These are phyloP conservation scores for Fusarium sulawesiense DNA, from an alignment of 2,329 filamentous ascomycete genomes.

Conservation along the genomic window DNA sequence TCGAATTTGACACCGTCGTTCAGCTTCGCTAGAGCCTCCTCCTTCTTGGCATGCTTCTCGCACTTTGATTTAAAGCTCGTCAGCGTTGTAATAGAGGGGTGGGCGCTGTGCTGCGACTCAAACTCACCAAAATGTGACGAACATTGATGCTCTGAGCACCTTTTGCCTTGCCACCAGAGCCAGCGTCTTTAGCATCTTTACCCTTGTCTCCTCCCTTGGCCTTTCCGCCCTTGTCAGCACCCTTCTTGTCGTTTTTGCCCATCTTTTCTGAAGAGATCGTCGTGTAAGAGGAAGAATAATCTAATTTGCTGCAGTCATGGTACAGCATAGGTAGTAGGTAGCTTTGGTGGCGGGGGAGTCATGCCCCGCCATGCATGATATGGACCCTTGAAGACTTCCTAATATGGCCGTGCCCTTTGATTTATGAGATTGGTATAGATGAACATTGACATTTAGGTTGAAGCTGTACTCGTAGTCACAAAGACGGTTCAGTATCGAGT, in stretches of 20 bases:
- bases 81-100: conserved; percentile 8
- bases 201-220: conserved; percentile 34
- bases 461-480: background rate
- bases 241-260: conserved; percentile 57
- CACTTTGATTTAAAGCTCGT: conserved; percentile 58
- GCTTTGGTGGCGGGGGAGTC: conserved; percentile 26
- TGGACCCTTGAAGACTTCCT: conserved; percentile 28
- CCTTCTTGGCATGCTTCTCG: conserved; percentile 81
- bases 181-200: conserved; percentile 47
- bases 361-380: conserved; percentile 30
- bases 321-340: background rate
- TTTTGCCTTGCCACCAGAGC: conserved; percentile 56
- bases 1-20: conserved; percentile 77
- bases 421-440: background rate
- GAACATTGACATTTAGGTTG: background rate
- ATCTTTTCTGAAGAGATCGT: conserved; percentile 41
- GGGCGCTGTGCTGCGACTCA: background rate
- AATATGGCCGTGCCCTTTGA: background rate
- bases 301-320: background rate
- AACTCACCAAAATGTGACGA: conserved; percentile 72
- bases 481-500: background rate
- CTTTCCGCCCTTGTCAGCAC: conserved; percentile 53
- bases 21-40: conserved; percentile 77
- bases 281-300: conserved; percentile 17
- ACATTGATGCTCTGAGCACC: conserved; percentile 78